phyloP scores from a whole-genome alignment of 78 protist species.

The Bodo saltans region DNA sequence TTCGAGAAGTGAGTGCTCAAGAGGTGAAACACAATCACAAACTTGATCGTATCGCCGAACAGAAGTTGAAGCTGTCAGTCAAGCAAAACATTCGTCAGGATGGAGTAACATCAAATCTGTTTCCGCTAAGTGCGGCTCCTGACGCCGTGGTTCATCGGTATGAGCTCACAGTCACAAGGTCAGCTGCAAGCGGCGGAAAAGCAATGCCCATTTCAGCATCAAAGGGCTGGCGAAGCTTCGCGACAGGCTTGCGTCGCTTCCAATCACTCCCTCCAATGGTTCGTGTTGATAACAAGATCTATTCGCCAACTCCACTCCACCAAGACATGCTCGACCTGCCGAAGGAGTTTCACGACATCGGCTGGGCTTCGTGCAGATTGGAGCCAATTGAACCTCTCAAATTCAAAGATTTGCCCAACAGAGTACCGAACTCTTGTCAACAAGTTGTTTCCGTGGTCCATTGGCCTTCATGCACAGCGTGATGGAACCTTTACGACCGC shows the following conservation, averaged over 20 bases:
- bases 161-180: background rate
- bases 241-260: background rate
- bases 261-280: background rate
- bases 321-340: background rate
- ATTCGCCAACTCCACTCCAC: background rate
- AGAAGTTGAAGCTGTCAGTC: background rate
- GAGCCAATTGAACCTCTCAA: background rate
- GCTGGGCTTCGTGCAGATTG: background rate
- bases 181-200: background rate
- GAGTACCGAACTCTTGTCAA: background rate
- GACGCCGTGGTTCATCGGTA: background rate
- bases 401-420: background rate
- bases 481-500: background rate
- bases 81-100: background rate
- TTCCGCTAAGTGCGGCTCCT: background rate
- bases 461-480: background rate
- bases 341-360: background rate
- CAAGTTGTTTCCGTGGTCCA: background rate
- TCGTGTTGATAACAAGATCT: background rate
- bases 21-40: background rate
- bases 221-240: background rate
- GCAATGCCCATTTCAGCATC: background rate
- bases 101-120: background rate
- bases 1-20: too few relatives aligned
- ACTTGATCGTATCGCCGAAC: background rate